A percentile compares a stretch with the other conserved stretches of the same genome.
These are phyloP conservation scores for Trifolium repens DNA, from an alignment of 306 rosid genomes.

Conservation along the genomic window DNA sequence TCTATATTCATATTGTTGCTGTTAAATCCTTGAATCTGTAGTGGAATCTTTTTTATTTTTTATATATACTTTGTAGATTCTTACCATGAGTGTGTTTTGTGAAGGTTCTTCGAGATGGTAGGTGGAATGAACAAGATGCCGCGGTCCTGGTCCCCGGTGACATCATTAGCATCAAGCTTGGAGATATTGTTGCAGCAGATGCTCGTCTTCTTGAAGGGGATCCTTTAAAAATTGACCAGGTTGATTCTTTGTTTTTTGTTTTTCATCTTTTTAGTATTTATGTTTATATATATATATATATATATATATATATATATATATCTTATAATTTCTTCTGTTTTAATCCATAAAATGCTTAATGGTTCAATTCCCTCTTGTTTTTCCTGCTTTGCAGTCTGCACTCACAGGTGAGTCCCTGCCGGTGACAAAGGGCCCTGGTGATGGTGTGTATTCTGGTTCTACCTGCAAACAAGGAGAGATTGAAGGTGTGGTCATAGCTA, in stretches of 20 bases:
- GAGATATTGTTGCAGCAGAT: conserved; percentile 93
- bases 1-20: neutral
- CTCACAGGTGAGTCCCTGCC: conserved; percentile 98
- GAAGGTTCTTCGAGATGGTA: conserved; percentile 96
- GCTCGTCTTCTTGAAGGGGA: conserved; percentile 98
- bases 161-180: conserved; percentile 84
- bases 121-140: conserved; percentile 95
- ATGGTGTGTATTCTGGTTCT: conserved; percentile 96
- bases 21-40: conserved; percentile 25
- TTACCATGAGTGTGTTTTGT: conserved; percentile 42
- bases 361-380: conserved; percentile 9
- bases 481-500: conserved; percentile 96
- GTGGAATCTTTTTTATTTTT: conserved; percentile 19
- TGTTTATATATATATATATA: neutral
- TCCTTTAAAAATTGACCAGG: conserved; percentile 97
- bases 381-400: conserved; percentile 70
- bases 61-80: conserved; percentile 27
- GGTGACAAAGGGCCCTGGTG: conserved; percentile 95
- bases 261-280: neutral
- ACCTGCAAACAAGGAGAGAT: conserved; percentile 99
- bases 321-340: conserved; percentile 1
- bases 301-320: neutral
- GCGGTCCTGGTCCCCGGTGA: conserved; percentile 89
- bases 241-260: conserved; percentile 31
- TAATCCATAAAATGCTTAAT: conserved; percentile 10